Evolutionary conservation across 2,329 filamentous ascomycete species (phyloP).

Genomic region (Tolypocladium cylindrosporum): DNA sequence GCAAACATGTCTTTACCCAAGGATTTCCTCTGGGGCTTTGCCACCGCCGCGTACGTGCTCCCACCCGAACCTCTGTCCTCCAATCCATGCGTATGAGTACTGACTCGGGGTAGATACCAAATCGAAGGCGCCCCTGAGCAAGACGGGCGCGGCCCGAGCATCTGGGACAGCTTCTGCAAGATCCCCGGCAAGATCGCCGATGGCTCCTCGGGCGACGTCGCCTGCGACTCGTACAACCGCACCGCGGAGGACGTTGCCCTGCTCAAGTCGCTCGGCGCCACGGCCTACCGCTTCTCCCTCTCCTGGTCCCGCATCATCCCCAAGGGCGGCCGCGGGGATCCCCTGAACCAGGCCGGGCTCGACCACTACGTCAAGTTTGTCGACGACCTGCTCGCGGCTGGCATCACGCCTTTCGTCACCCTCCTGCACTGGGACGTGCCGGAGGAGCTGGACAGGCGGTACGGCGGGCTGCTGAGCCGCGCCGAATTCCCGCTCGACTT

Average conservation of each 20-base stretch:
- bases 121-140: background rate
- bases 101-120: background rate
- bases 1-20: slow-evolving; percentile 48
- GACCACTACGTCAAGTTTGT: background rate
- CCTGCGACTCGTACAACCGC: background rate
- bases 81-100: background rate
- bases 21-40: slow-evolving; percentile 73
- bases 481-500: background rate
- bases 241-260: background rate
- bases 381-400: background rate
- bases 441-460: background rate
- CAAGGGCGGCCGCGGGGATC: background rate
- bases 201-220: background rate
- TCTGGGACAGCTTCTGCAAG: background rate
- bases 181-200: background rate
- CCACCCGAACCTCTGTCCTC: background rate
- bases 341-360: background rate
- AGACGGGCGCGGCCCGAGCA: background rate
- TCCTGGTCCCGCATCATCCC: background rate
- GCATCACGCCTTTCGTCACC: background rate
- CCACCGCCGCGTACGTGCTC: slow-evolving; percentile 47
- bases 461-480: background rate
- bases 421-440: background rate
- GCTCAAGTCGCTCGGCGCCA: background rate
- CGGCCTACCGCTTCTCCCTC: background rate